Base-by-base conservation (phyloP, 495 filamentous ascomycete species). In the Penicillium daleae region DNA sequence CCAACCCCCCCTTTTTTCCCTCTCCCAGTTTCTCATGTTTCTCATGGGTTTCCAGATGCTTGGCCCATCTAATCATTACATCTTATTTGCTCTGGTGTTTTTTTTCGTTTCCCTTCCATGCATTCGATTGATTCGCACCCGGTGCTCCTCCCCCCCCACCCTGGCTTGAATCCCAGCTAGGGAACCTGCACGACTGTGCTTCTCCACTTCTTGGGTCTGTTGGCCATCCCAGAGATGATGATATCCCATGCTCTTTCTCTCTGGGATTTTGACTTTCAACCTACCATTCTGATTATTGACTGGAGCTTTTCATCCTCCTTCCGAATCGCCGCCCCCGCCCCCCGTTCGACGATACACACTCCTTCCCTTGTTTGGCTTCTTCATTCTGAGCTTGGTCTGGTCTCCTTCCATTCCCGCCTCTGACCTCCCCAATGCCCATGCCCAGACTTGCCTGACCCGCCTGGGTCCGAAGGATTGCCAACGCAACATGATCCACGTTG, bases 181-280 rank as follows among this genome's bases (percentile, higher is more conserved):
- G 66, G 62, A 68, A 66, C 24, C 56, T 68, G 59, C 66, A 66
- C 62, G 67, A 65, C 61, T 64, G 13, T 31, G 32, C 60, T 40
- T 49, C 49, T 56, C 52, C 59, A 54, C 51, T 54, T 19, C 8
- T 19, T 19, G 22, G 3, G 22, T 29, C 46, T 50, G 10, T 46
- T 22, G 29, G 19, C 19, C 42, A 50, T 29, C 46, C 22, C 7
- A 26, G 21, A 29, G 2, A 50, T 4, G 6, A 4, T 50, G 46
- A n/a, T n/a, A 39, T 39, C 35, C 35, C 17, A 39, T 39, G 7
- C 12, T 46, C 12, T 3, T 19, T 1, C 21, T 22, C 21, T 10
- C 12, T 24, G 42, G 4, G 7, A 9, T 22, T 46, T 46, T 46
- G 42, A 46, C 42, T 46, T 46, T 46, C 8, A 46, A 46, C 42